Percentiles rank a stretch among this genome's conserved stretches.
Evolutionary conservation across 805 yeast genomes (phyloP).

Genomic region (Zygosaccharomyces rouxii): DNA sequence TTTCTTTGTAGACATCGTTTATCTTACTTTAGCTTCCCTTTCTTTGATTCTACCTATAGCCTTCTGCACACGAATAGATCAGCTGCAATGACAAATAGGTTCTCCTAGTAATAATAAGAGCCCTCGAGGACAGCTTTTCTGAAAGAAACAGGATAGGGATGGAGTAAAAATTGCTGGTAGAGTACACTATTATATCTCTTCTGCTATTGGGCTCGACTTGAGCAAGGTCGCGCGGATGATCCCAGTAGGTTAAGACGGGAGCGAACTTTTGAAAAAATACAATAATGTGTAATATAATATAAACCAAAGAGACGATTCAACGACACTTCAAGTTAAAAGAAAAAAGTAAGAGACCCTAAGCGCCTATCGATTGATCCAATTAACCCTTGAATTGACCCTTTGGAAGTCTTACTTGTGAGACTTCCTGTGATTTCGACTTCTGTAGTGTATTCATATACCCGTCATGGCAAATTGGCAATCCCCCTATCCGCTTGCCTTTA

Average conservation of each 20-base stretch:
- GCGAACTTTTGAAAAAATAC: neutral
- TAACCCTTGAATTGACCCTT: neutral
- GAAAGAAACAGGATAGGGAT: neutral
- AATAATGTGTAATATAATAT: neutral
- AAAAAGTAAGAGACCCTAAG: neutral
- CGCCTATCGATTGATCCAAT: neutral
- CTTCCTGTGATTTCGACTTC: neutral
- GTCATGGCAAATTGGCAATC: neutral
- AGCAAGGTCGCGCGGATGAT: neutral
- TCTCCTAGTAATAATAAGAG: neutral
- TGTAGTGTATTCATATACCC: neutral
- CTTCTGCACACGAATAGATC: neutral
- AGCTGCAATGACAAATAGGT: neutral
- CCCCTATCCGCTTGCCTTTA: conserved; percentile 1
- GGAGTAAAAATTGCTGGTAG: neutral
- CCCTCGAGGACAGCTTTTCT: neutral
- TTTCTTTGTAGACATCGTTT: conserved; percentile 12
- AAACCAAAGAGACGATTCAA: neutral
- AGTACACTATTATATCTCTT: no score
- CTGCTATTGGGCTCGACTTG: neutral
- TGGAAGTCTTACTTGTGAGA: neutral
- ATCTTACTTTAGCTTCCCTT: neutral
- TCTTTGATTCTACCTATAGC: neutral
- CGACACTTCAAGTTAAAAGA: neutral
- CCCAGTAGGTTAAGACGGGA: neutral